phyloP scores from a whole-genome alignment of 805 yeast genomes.

The Candida jianshihensis region DNA sequence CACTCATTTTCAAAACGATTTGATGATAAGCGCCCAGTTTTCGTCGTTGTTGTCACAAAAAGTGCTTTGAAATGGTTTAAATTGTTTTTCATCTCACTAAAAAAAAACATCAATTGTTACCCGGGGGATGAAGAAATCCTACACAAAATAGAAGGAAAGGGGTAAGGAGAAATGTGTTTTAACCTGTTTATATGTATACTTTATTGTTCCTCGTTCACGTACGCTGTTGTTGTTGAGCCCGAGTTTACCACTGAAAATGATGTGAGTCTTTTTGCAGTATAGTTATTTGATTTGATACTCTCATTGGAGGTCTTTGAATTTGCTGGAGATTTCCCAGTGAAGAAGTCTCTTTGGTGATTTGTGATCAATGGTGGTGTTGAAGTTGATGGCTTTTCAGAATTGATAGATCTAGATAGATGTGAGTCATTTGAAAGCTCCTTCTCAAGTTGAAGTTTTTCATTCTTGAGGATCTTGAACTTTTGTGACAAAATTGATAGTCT shows the following conservation, averaged over 20 bases:
- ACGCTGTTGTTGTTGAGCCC: slow-evolving; percentile 1
- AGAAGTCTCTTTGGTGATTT: slow-evolving; percentile 3
- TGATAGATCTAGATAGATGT: too few relatives aligned
- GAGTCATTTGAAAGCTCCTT: slow-evolving; percentile 26
- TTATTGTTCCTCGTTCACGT: neutral
- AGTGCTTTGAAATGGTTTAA: too few relatives aligned
- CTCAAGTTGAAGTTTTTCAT: slow-evolving; percentile 27
- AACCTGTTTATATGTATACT: neutral
- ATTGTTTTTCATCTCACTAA: neutral
- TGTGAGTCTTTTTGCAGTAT: slow-evolving; percentile 4
- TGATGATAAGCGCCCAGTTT: too few relatives aligned
- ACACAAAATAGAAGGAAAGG: neutral
- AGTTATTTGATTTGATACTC: neutral
- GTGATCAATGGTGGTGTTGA: too few relatives aligned
- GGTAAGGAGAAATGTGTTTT: too few relatives aligned
- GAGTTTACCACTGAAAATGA: slow-evolving; percentile 12
- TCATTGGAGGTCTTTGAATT: slow-evolving; percentile 1
- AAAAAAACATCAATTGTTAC: neutral
- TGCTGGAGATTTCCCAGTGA: neutral
- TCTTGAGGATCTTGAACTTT: slow-evolving; percentile 22
- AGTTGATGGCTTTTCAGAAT: too few relatives aligned
- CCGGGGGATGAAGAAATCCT: neutral
- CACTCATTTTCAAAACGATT: too few relatives aligned
- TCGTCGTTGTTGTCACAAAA: too few relatives aligned
- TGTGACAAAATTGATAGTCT: slow-evolving; percentile 18